Evolutionary conservation across 257 asterid genomes (phyloP), one percentile per base, ranked within the genome.

Genomic region (Jacaranda mimosifolia): DNA sequence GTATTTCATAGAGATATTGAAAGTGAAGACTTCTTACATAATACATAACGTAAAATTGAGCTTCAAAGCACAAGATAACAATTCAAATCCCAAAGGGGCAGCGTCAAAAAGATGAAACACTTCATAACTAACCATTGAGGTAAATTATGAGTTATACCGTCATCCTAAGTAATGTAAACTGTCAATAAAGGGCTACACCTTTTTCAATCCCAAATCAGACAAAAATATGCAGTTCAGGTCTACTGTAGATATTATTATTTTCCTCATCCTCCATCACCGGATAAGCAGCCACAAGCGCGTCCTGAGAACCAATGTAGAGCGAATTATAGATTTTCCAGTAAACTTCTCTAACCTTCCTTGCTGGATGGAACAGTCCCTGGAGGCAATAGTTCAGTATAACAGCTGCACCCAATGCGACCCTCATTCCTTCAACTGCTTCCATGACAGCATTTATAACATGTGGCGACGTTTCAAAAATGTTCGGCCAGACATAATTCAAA

Each of bases 361-460:
- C 98, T 3, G 98, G 98, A 84, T 93, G 98, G 78, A 93, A 91
- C 79, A 93, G 78, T 8, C 98, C 98, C 81, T 93, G 98, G 14
- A 93, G 94, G 76, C 98, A 93, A 55, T 93, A 91, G 78, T 91
- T 93, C 9, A 93, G 87, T 15, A 93, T 73, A 13, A 91, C 79
- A 1, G 98, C 97, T 1, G 98, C 94, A 3, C 98, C 98, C 60
- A 93, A 75, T 0, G 98, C 98, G 13, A 89, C 96, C 75, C 98
- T 87, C 98, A 93, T 93, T 26, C 98, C 97, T 77, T 91, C 98
- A n/a, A 93, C 85, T 72, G 98, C 98, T 80, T 93, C 98, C 88
- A 75, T 93, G 0, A 93, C 98, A 35, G 98, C 98, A 57, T 93
- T 93, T 8, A 93, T 91, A 26, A 93, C 98, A 1, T 93, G 98